These are phyloP conservation scores for Metrosideros polymorpha DNA, from an alignment of 441 rosid species.

Conservation along the genomic window DNA sequence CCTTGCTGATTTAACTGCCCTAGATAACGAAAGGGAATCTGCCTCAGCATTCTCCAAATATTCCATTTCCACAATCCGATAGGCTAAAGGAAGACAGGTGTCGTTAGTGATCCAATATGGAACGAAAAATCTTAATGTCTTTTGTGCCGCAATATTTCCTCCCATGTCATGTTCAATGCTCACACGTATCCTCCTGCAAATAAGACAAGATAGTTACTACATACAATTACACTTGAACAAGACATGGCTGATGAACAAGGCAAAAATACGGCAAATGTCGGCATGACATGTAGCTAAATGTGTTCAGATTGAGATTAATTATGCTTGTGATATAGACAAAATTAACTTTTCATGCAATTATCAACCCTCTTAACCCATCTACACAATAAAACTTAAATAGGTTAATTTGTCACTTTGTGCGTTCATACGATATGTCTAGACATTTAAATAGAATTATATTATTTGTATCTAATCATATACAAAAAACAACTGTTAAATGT, in stretches of 20 bases:
- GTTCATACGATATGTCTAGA: background rate
- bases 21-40: slow-evolving; percentile 52
- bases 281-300: background rate
- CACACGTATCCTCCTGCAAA: slow-evolving; percentile 87
- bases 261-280: background rate
- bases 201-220: background rate
- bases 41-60: slow-evolving; percentile 53
- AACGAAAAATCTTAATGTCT: slow-evolving; percentile 79
- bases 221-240: background rate
- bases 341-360: background rate
- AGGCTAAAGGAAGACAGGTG: slow-evolving; percentile 70
- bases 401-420: background rate
- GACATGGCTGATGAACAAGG: background rate
- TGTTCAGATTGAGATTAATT: background rate
- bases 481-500: background rate
- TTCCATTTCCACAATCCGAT: slow-evolving; percentile 89
- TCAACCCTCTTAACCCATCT: background rate
- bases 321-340: background rate
- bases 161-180: slow-evolving; percentile 94
- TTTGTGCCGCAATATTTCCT: slow-evolving; percentile 78
- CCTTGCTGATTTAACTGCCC: slow-evolving; percentile 65
- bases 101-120: slow-evolving; percentile 96
- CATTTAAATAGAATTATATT: background rate
- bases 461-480: background rate
- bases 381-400: background rate